These are phyloP conservation scores for Penicillium olsonii DNA, from an alignment of 2,329 filamentous ascomycete genomes.

Conservation along the genomic window DNA sequence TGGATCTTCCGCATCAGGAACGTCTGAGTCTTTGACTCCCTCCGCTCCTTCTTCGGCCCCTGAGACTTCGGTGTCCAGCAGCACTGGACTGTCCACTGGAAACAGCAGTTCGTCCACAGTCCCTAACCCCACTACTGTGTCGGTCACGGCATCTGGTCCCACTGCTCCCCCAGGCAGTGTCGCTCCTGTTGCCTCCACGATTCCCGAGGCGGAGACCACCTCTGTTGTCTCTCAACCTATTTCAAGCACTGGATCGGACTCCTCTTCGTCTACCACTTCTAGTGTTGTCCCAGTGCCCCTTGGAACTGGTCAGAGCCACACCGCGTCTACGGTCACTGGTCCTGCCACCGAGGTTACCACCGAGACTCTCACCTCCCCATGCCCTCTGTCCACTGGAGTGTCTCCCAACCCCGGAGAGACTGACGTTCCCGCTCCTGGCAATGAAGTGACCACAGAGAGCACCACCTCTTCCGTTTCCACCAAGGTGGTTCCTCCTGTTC, in stretches of 20 bases:
- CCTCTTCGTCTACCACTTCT: neutral
- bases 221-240: neutral
- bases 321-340: neutral
- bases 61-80: neutral
- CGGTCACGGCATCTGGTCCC: neutral
- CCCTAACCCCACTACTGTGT: conserved; percentile 3
- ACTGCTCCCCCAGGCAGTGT: neutral
- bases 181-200: neutral
- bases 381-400: neutral
- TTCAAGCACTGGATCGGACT: neutral
- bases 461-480: conserved; percentile 3
- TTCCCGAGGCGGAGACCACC: neutral
- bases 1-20: no score
- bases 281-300: neutral
- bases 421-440: neutral
- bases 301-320: neutral
- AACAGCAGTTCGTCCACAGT: neutral
- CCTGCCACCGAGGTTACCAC: conserved; percentile 2
- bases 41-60: neutral
- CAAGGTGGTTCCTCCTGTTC: conserved; percentile 2
- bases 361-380: neutral
- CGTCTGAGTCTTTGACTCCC: no score
- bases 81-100: no score
- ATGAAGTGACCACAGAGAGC: neutral
- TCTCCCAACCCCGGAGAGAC: neutral